Base-by-base conservation (phyloP, 2,329 filamentous ascomycete species). In the Exophiala xenobiotica region DNA sequence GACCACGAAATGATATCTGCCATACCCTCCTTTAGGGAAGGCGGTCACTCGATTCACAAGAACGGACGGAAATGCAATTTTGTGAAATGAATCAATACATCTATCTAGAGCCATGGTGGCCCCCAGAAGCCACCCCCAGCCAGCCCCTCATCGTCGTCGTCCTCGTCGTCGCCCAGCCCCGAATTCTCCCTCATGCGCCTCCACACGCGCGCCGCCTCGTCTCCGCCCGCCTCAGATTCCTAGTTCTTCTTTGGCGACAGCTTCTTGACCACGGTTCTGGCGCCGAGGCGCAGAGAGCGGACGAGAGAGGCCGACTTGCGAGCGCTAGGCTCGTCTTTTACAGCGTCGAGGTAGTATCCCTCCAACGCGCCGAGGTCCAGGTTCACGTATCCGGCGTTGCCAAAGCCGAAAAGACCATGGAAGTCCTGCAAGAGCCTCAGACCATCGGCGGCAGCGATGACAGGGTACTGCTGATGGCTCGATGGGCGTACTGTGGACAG, bases 81-180 rank as follows among this genome's bases (percentile, higher is more conserved):
- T 5, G 29, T 11, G 29, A 11, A 33, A 33, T 33, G 29, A 23
- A 40, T 52, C 35, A 42, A 43, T 40, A 64, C 61, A 40, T 20
- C 19, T 22, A 40, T 40, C 38, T 40, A 55, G 24, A 55, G 45
- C 53, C 53, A 55, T 48, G 53, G 53, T 44, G 53, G 49, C 22
- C 53, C 53, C 24, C 31, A 48, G 18, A 40, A 46, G 18, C 44
- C 53, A 20, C 43, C n/a, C n/a, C n/a, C n/a, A n/a, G n/a, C n/a
- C n/a, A n/a, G n/a, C n/a, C n/a, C n/a, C n/a, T n/a, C n/a, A n/a
- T n/a, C 42, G 22, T 46, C 38, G 40, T 45, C 40, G 19, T 45
- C 27, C 9, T 46, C 49, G 39, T 55, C 52, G 23, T 54, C 53
- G 31, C 39, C 51, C 40, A 52, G 41, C 24, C 53, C 53, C 2